These are phyloP conservation scores for Trichophyton benhamiae DNA, from an alignment of 2,329 filamentous ascomycete genomes.

Conservation along the genomic window DNA sequence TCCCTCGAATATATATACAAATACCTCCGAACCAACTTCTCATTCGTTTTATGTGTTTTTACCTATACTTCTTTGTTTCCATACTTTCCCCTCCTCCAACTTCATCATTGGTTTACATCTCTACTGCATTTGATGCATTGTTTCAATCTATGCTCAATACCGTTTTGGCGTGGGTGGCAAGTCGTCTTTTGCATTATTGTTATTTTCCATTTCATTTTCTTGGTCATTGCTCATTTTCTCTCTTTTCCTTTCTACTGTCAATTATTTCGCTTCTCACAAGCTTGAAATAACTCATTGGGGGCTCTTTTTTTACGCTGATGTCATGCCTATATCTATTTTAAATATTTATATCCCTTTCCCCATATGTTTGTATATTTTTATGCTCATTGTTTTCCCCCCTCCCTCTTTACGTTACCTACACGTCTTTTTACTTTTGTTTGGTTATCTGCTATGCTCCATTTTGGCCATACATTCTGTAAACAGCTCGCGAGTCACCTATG, in stretches of 20 bases:
- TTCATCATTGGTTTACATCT: neutral
- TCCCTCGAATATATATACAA: neutral
- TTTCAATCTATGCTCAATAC: conserved; percentile 5
- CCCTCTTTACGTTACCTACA: neutral
- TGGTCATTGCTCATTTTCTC: neutral
- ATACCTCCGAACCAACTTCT: neutral
- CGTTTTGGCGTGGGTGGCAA: conserved; percentile 1
- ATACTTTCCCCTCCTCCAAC: neutral
- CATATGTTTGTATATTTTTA: neutral
- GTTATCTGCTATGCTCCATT: neutral
- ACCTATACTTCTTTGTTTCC: neutral
- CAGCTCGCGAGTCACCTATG: neutral
- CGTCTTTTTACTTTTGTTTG: neutral
- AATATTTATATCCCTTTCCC: neutral
- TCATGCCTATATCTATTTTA: neutral
- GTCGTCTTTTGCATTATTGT: neutral
- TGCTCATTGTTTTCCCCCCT: neutral
- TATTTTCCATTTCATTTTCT: neutral
- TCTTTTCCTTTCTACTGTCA: neutral
- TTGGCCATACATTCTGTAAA: neutral
- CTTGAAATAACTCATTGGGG: neutral
- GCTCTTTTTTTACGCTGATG: neutral
- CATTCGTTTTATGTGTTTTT: neutral
- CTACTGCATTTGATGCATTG: neutral
- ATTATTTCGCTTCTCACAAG: neutral